Base-by-base conservation (phyloP, 108 stramenopile genomes). In the Discostella pseudostelligera region DNA sequence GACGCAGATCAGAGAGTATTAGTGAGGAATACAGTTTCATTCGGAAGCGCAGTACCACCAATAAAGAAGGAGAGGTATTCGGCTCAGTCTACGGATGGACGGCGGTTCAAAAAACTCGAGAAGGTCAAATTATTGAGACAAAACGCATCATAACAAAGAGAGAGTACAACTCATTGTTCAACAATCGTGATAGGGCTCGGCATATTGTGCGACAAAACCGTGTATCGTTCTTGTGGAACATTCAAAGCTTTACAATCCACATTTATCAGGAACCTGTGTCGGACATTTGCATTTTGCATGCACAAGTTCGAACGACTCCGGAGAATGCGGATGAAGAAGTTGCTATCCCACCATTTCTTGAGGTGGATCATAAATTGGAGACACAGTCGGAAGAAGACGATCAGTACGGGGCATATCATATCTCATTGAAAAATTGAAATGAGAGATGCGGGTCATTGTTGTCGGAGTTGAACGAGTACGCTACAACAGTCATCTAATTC, bases 221-320 rank as follows among this genome's bases (percentile, higher is more conserved):
- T 6, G 82, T 92, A 26, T 76, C 79, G 53, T 95, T 95, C 59
- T 55, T 95, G 24, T 92, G 84, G 76, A 84, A 89, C 19, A 72
- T 76, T 19, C 87, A 90, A 64, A 80, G 71, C 45, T 90, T 91
- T 62, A 84, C 66, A 11, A 72, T 94, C 32, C 89, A 91, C 67
- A 62, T 83, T 28, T 91, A 87, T 67, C 28, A 83, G 62, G 65
- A 77, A 50, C 88, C 90, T 22, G 71, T 78, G 1, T 21, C 43
- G 36, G 86, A 83, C 50, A 21, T 90, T 10, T 86, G 84, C 51
- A 88, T 94, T 59, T 72, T 94, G 40, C 92, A 94, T 77, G 87
- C 86, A 8, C 92, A 94, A 62, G 67, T 51, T 9, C 51, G 69
- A 26, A 37, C 50, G 20, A 29, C 62, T 10, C 63, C 62, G 20